Conservation (phyloP, 495 filamentous ascomycete species). For the Saxophila tyrrhenica region DNA sequence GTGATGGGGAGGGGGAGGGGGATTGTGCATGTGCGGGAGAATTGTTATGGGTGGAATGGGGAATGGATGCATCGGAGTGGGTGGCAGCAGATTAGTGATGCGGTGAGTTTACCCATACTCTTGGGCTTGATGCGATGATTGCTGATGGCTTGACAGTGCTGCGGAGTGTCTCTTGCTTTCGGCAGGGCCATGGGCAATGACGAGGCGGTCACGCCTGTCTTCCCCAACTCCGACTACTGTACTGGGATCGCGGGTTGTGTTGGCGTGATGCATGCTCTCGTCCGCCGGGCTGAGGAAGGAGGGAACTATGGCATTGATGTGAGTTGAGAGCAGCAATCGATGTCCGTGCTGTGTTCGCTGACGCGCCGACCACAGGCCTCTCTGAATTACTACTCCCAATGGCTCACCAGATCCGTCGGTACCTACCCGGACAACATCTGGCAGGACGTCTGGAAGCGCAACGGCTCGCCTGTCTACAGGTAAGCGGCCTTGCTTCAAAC, state of each 20-base stretch:
- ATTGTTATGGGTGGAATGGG: conserved; percentile 48
- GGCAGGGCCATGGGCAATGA: conserved; percentile 30
- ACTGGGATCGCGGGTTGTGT: conserved; percentile 24
- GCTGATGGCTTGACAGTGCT: conserved; percentile 3
- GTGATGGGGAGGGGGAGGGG: conserved; percentile 35
- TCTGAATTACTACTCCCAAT: conserved; percentile 31
- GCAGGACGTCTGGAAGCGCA: conserved; percentile 25
- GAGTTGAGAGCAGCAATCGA: conserved; percentile 1
- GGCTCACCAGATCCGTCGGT: conserved; percentile 28
- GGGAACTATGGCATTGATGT: conserved; percentile 28
- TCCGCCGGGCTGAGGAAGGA: conserved; percentile 23
- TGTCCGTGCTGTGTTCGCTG: neutral
- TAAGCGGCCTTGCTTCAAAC: neutral
- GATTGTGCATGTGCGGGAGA: conserved; percentile 42
- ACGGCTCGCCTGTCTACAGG: conserved; percentile 25
- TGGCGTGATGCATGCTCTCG: conserved; percentile 22
- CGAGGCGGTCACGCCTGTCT: conserved; percentile 30
- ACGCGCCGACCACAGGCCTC: conserved; percentile 18
- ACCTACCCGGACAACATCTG: conserved; percentile 23
- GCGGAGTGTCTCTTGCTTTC: conserved; percentile 25
- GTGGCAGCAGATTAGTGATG: conserved; percentile 48
- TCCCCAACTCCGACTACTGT: conserved; percentile 31
- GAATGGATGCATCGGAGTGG: conserved; percentile 40
- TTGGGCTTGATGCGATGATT: neutral
- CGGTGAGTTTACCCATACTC: conserved; percentile 23